phyloP scores from a whole-genome alignment of 441 rosid species.

The Bocquillonia castaneifolia region DNA sequence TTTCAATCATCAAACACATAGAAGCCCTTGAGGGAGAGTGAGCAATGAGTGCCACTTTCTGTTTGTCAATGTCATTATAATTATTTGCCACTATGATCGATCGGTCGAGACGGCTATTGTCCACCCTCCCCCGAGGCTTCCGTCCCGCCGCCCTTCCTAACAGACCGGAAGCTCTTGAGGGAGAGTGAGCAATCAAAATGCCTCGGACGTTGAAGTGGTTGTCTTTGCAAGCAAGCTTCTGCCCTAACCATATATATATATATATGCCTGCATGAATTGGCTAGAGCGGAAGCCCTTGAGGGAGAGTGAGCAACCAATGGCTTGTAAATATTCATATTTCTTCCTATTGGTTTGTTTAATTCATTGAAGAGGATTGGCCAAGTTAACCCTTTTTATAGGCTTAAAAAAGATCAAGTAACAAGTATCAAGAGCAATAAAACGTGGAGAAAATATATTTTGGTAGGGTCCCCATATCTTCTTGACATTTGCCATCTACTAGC shows the following conservation, averaged over 20 bases:
- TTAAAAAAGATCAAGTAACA: background rate
- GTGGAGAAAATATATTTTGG: too few species aligned
- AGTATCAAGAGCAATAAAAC: background rate
- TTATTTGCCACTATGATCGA: too few species aligned
- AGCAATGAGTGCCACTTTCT: conserved; percentile 6
- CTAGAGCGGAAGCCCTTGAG: conserved; percentile 29
- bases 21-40: conserved; percentile 39
- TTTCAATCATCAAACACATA: background rate
- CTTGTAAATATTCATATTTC: conserved; percentile 15
- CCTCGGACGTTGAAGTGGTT: conserved; percentile 1
- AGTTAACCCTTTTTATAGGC: conserved; percentile 31
- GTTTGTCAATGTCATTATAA: too few species aligned
- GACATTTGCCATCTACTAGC: conserved; percentile 21
- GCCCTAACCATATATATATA: background rate
- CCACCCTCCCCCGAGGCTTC: too few species aligned
- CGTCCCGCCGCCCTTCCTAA: too few species aligned
- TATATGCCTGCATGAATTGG: too few species aligned
- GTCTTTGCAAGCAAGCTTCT: too few species aligned
- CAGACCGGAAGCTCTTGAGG: conserved; percentile 25
- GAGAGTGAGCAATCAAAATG: conserved; percentile 31
- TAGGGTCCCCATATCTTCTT: conserved; percentile 4
- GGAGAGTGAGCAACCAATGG: conserved; percentile 33
- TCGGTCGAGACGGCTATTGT: too few species aligned
- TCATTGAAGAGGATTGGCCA: conserved; percentile 24
- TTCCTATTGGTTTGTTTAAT: conserved; percentile 17